Base-by-base conservation (phyloP, 2,329 filamentous ascomycete genomes). In the Xylariales sp. region DNA sequence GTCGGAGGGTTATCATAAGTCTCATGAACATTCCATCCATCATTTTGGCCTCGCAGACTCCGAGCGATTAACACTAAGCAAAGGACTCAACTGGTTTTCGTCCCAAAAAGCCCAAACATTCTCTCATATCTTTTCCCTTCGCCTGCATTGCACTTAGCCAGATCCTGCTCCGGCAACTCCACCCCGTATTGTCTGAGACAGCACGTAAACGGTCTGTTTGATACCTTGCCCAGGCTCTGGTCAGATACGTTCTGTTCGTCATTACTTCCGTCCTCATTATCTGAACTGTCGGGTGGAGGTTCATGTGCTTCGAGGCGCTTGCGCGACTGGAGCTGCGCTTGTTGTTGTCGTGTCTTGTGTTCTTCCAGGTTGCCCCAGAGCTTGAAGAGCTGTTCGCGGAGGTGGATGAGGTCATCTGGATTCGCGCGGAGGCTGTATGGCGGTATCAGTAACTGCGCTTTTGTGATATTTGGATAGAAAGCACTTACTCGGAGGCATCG, bases 361-460 rank as follows among this genome's bases (percentile, higher is more conserved):
- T 95, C 88, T 56, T 90, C 82, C 1, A 96, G 69, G 46, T 95
- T 78, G 2, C 91, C 91, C 90, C 91, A 97, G 2, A 96, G 69
- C 25, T 79, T 66, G 57, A 84, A 91, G 42, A 96, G 69, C 51
- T 76, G 82, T 51, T 94, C 78, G 38, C 78, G 75, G 4, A 96
- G 64, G 5, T 59, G 47, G 3, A 53, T 57, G 1, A 93, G 64
- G 1, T 64, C 54, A 0, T 59, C 38, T 3, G 61, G 51, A 32
- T 84, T 65, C n/a, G 61, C 57, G 15, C 71, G 73, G 24, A 95
- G 70, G 59, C 80, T 80, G 31, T 18, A 14, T 2, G 5, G 14
- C 9, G 29, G 7, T 10, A 14, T 10, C 7, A 14, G 9, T 32
- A 9, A 32, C 9, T 32, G 29, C 7, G 29, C 29, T 7, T 14